These are phyloP conservation scores for Globisporangium paroecandrum DNA, from an alignment of 352 stramenopile genomes.

Conservation along the genomic window DNA sequence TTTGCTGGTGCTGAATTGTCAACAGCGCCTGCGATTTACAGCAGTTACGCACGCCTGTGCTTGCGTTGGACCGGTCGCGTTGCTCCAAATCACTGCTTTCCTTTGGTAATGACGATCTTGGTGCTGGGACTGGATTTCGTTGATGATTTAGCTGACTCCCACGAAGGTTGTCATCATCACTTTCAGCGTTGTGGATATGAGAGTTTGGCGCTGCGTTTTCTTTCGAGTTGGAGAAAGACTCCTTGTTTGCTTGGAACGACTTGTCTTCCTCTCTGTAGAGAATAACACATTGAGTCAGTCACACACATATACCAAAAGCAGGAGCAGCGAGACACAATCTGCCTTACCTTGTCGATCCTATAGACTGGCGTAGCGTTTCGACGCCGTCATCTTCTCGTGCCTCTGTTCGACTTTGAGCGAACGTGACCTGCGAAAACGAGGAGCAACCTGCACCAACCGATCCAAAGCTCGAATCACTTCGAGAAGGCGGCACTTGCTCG, in stretches of 20 bases:
- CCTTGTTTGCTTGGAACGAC: neutral
- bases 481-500: neutral
- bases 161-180: neutral
- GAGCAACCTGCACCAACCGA: neutral
- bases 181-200: neutral
- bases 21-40: slow-evolving; percentile 66
- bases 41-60: slow-evolving; percentile 28
- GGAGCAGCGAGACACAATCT: neutral
- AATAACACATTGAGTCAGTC: neutral
- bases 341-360: slow-evolving; percentile 7
- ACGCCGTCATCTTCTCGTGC: neutral
- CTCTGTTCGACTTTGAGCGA: neutral
- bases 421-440: slow-evolving; percentile 8
- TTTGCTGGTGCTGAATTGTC: slow-evolving; percentile 72
- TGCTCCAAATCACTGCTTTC: neutral
- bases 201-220: slow-evolving; percentile 1
- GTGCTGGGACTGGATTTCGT: neutral
- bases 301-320: neutral
- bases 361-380: neutral
- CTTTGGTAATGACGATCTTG: neutral
- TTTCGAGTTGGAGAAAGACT: neutral
- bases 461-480: neutral
- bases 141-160: neutral
- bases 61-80: slow-evolving; percentile 1
- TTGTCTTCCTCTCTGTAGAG: neutral